A percentile compares a stretch with the other conserved stretches of the same genome.
Conservation (phyloP, 2,329 filamentous ascomycete genomes). For the Colletotrichum sp. region DNA sequence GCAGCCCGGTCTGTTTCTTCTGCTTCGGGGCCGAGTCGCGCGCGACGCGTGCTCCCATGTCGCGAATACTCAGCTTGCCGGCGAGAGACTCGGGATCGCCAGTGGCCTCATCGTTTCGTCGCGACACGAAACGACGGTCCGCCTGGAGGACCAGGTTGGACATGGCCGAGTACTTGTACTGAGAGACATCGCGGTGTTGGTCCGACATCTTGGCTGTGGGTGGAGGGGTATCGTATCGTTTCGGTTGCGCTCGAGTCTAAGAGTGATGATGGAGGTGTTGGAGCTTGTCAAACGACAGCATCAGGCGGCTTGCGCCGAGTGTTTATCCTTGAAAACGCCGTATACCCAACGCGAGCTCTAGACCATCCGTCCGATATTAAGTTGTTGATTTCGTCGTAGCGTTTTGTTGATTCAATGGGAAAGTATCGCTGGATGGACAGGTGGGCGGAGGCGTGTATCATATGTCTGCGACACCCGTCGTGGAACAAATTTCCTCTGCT, state of each 20-base stretch:
- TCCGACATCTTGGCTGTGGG: constrained; percentile 68
- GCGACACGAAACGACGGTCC: constrained; percentile 92
- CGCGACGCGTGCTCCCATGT: constrained; percentile 89
- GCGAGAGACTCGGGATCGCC: constrained; percentile 97
- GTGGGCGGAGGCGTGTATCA: constrained; percentile 5
- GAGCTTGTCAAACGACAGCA: constrained; percentile 19
- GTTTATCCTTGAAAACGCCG: constrained; percentile 7
- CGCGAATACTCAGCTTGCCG: constrained; percentile 87
- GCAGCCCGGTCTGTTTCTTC: constrained; percentile 74
- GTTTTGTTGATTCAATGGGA: background rate
- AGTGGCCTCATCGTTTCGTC: constrained; percentile 91
- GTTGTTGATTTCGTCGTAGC: background rate
- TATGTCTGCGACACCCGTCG: constrained; percentile 2
- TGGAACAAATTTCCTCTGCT: constrained; percentile 19
- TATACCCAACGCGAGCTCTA: background rate
- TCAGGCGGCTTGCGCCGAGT: constrained; percentile 15
- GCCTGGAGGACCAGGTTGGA: constrained; percentile 99
- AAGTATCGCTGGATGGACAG: background rate
- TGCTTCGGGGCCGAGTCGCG: constrained; percentile 81
- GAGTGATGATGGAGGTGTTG: constrained; percentile 6
- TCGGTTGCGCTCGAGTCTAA: constrained; percentile 2
- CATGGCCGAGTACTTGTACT: constrained; percentile 99
- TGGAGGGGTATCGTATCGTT: constrained; percentile 6
- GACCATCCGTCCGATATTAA: background rate
- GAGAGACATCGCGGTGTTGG: constrained; percentile 82